A percentile compares a stretch with the other conserved stretches of the same genome.
Conservation (phyloP, 164 flowering plant genomes). For the Dillenia suffruticosa region DNA sequence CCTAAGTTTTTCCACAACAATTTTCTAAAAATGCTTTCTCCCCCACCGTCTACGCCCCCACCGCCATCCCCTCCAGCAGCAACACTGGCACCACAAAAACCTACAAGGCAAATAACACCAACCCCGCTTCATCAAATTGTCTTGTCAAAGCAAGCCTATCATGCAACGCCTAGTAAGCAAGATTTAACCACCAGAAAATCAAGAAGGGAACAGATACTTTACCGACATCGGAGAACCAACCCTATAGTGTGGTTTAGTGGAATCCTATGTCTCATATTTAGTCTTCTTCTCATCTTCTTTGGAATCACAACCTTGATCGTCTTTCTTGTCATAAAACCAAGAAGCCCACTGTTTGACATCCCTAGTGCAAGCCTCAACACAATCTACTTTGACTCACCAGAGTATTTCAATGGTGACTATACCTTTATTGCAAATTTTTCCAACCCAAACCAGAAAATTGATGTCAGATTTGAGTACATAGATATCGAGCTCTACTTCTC, state of each 20-base stretch:
- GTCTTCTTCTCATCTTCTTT: slow-evolving; percentile 57
- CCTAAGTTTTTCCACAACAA: slow-evolving; percentile 14
- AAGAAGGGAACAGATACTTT: slow-evolving; percentile 23
- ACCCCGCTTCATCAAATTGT: slow-evolving; percentile 28
- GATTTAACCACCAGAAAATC: slow-evolving; percentile 5
- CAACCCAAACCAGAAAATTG: slow-evolving; percentile 65
- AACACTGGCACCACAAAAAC: slow-evolving; percentile 4
- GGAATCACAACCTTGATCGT: slow-evolving; percentile 55
- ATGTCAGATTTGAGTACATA: slow-evolving; percentile 46
- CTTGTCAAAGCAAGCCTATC: slow-evolving; percentile 22
- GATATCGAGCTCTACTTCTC: slow-evolving; percentile 53
- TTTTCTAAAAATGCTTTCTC: slow-evolving; percentile 31
- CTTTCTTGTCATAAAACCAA: slow-evolving; percentile 55
- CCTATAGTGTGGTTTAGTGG: slow-evolving; percentile 57
- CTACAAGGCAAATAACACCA: slow-evolving; percentile 19
- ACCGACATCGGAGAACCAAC: slow-evolving; percentile 50
- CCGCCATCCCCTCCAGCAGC: slow-evolving; percentile 1
- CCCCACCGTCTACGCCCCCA: slow-evolving; percentile 22
- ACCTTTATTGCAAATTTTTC: slow-evolving; percentile 67
- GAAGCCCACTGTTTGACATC: slow-evolving; percentile 47
- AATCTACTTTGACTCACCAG: slow-evolving; percentile 69
- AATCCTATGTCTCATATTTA: slow-evolving; percentile 51
- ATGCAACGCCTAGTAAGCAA: slow-evolving; percentile 12
- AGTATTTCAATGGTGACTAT: slow-evolving; percentile 60
- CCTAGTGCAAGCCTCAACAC: slow-evolving; percentile 50